Evolutionary conservation across 805 yeast species (phyloP).

Genomic region (Kodamaea lidongshanica): DNA sequence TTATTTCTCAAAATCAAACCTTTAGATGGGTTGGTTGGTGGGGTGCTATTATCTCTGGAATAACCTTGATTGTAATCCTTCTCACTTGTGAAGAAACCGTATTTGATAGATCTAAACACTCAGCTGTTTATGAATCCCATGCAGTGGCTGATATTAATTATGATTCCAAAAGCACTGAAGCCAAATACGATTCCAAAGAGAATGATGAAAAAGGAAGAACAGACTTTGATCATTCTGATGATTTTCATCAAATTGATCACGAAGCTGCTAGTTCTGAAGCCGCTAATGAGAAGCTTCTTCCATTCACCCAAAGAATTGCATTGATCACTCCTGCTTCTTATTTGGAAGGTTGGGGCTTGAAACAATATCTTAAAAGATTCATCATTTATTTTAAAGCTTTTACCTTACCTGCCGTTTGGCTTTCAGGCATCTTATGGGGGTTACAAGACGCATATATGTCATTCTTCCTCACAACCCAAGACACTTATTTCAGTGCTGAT

Average conservation of each 20-base stretch:
- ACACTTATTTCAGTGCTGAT: constrained; percentile 28
- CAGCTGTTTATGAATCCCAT: constrained; percentile 11
- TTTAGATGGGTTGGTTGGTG: constrained; percentile 53
- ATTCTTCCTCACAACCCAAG: constrained; percentile 35
- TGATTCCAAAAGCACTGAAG: no score
- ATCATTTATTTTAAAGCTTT: constrained; percentile 27
- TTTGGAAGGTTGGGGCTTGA: constrained; percentile 32
- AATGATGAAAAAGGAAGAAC: neutral
- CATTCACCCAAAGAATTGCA: constrained; percentile 17
- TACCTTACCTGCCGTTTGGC: constrained; percentile 31
- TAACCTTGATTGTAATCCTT: constrained; percentile 33
- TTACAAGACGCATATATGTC: constrained; percentile 35
- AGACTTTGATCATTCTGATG: no score
- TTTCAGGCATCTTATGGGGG: constrained; percentile 36
- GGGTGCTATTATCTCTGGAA: constrained; percentile 40
- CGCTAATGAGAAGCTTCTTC: constrained; percentile 9
- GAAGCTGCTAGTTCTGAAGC: no score
- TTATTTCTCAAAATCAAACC: constrained; percentile 43
- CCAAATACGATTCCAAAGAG: constrained; percentile 1
- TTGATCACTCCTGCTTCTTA: constrained; percentile 32
- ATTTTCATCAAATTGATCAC: no score
- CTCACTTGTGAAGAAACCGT: constrained; percentile 53
- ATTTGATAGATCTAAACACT: constrained; percentile 31
- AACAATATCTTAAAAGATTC: constrained; percentile 36
- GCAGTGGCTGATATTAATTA: constrained; percentile 2